Base-by-base conservation (phyloP, 179 eudicot species). In the Spinacia oleracea region DNA sequence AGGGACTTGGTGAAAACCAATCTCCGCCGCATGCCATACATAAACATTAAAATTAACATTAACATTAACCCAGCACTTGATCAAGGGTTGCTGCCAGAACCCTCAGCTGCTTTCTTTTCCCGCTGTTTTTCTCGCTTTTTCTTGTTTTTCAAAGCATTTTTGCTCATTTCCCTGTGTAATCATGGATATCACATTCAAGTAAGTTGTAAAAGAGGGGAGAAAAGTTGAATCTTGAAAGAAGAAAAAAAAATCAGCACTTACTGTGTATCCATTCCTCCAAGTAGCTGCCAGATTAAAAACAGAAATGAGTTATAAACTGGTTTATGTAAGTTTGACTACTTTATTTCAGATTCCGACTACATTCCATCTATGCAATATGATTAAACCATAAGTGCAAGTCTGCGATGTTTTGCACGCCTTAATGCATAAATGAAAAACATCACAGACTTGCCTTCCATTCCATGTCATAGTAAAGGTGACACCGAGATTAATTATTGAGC, bases 21-120 rank as follows among this genome's bases (percentile, higher is more conserved):
- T 65, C 43, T 20, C 43, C 3, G 34, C 29, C 31, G 69, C 46
- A 9, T 70, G 25, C 72, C 34, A 25, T 11, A 7, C 58, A n/a
- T n/a, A n/a, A n/a, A n/a, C n/a, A n/a, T n/a, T n/a, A n/a, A n/a
- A n/a, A n/a, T n/a, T n/a, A n/a, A n/a, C n/a, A n/a, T n/a, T n/a
- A n/a, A n/a, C n/a, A 32, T 48, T 43, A 29, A 21, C 71, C 16
- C 1, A 16, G 53, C 66, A 23, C 76, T 70, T 21, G 14, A 79
- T 86, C 79, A 85, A 31, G 87, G 75, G 85, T 29, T 62, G 29
- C 75, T 82, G 12, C 70, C 55, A 23, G 76, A 80, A 90, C 74
- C 93, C 79, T 93, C 98, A 0, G 91, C 89, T 73, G 91, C 92
- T 83, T 95, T 95, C 85, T 95, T 95, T 92, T 93, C 97, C 79